These are phyloP conservation scores for Diaporthe velutina DNA, from an alignment of 2,329 filamentous ascomycete species.

Conservation along the genomic window DNA sequence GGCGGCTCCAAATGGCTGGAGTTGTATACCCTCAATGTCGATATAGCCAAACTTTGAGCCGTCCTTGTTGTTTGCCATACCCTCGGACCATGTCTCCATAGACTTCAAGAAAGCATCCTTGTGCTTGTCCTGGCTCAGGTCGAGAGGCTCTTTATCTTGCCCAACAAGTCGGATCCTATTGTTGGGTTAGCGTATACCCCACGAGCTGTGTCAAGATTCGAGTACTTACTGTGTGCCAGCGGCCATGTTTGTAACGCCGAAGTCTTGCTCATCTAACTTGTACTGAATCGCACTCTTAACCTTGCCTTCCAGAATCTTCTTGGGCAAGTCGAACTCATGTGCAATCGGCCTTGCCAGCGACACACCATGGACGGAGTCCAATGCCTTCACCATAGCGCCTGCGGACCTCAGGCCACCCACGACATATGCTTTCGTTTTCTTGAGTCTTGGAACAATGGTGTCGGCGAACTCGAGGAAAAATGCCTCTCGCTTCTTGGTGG, in stretches of 20 bases:
- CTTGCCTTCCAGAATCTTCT: constrained; percentile 59
- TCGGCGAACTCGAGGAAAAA: constrained; percentile 72
- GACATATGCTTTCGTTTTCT: constrained; percentile 64
- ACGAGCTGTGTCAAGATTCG: neutral
- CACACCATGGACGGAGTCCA: constrained; percentile 67
- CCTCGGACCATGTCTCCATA: constrained; percentile 47
- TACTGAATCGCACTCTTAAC: constrained; percentile 62
- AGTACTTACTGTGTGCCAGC: constrained; percentile 38
- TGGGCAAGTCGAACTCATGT: constrained; percentile 61
- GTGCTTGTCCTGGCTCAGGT: constrained; percentile 49
- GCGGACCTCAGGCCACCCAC: constrained; percentile 67
- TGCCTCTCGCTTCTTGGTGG: constrained; percentile 65
- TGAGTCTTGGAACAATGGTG: constrained; percentile 58
- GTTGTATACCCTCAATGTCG: constrained; percentile 48
- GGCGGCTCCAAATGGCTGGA: constrained; percentile 50
- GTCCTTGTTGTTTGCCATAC: constrained; percentile 49
- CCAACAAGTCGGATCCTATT: constrained; percentile 36
- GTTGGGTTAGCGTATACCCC: neutral
- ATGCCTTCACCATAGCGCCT: constrained; percentile 65
- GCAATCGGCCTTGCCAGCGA: constrained; percentile 66
- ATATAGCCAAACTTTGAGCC: constrained; percentile 49
- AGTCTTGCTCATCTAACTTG: constrained; percentile 61
- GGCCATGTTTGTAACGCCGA: constrained; percentile 45
- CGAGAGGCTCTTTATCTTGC: constrained; percentile 46
- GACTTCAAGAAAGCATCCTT: constrained; percentile 47